phyloP scores from a whole-genome alignment of 176 grass and related monocot genomes.

The Phyllostachys edulis region DNA sequence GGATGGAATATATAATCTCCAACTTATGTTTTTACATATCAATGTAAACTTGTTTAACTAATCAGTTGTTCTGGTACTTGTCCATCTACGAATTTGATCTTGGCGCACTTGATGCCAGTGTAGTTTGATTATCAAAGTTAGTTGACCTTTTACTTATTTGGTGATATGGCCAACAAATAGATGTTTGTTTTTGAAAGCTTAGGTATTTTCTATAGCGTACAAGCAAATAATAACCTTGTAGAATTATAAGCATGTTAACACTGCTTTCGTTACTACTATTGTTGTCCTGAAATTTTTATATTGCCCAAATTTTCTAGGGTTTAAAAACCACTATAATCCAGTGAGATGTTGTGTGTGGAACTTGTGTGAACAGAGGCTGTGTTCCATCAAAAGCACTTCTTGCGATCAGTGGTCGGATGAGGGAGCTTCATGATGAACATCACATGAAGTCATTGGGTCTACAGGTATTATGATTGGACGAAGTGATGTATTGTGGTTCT shows the following conservation, averaged over 20 bases:
- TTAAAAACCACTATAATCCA: slow-evolving; percentile 93
- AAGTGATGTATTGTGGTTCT: neutral
- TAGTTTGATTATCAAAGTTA: neutral
- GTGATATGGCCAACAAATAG: neutral
- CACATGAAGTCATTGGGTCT: slow-evolving; percentile 88
- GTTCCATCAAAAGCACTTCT: slow-evolving; percentile 95
- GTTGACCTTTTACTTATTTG: neutral
- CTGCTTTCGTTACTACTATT: too few species aligned
- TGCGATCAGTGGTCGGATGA: slow-evolving; percentile 93
- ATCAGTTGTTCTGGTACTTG: too few species aligned
- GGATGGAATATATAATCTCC: too few species aligned
- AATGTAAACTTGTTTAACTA: too few species aligned
- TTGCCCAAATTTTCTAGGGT: slow-evolving; percentile 37
- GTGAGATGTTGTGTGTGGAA: slow-evolving; percentile 86
- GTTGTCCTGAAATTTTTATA: too few species aligned
- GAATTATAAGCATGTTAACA: neutral
- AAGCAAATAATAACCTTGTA: neutral
- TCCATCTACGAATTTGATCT: too few species aligned
- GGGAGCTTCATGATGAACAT: slow-evolving; percentile 85
- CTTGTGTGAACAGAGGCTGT: slow-evolving; percentile 91
- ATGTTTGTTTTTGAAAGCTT: neutral
- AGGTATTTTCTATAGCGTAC: neutral
- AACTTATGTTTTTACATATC: too few species aligned
- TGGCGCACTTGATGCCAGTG: neutral
- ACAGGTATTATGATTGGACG: slow-evolving; percentile 39